phyloP scores from a whole-genome alignment of 768 basidiomycete genomes.

The Macrolepiota dolichaula region DNA sequence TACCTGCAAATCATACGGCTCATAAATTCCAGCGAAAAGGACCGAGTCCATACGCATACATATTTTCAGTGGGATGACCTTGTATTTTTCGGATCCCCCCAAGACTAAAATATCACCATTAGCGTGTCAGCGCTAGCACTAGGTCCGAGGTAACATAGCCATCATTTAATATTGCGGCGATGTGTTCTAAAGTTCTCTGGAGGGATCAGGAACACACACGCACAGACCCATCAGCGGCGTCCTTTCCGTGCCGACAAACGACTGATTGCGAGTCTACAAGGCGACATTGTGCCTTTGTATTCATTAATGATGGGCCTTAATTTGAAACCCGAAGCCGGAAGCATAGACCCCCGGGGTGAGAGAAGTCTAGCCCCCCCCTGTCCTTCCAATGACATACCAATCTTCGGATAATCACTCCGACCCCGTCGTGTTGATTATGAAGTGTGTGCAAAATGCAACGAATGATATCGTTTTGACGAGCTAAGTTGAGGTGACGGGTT shows the following conservation, averaged over 20 bases:
- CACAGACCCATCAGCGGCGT: background rate
- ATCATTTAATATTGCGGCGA: background rate
- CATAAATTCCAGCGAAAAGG: background rate
- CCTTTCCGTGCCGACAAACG: background rate
- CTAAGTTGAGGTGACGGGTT: background rate
- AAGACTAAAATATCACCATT: background rate
- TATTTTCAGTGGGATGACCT: background rate
- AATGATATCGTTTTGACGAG: too few species aligned
- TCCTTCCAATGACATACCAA: too few species aligned
- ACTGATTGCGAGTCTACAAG: background rate
- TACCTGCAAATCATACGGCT: background rate
- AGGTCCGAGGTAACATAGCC: background rate
- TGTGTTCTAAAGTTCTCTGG: background rate
- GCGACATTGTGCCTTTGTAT: background rate
- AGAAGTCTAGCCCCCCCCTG: too few species aligned
- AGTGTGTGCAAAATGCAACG: too few species aligned
- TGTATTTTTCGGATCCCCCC: background rate
- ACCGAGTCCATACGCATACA: background rate
- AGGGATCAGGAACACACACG: background rate
- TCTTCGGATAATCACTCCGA: too few species aligned
- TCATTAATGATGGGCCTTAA: background rate
- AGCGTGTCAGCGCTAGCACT: background rate
- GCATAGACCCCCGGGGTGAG: too few species aligned
- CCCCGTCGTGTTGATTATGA: too few species aligned
- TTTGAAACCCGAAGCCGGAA: too few species aligned